phyloP scores from a whole-genome alignment of 805 yeast genomes.

The Schwanniomyces vanrijiae region DNA sequence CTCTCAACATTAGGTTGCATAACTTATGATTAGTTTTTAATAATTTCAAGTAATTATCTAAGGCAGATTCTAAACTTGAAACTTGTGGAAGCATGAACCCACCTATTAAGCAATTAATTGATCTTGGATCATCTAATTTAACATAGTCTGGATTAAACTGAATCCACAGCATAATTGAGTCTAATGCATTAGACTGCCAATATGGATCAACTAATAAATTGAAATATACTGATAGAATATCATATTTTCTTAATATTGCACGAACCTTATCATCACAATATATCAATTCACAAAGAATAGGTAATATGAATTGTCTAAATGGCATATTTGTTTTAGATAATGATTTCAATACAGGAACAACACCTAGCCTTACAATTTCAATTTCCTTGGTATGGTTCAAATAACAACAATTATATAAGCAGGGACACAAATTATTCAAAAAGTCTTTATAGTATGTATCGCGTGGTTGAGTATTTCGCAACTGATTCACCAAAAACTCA shows the following conservation, averaged over 20 bases:
- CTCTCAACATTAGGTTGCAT: conserved; percentile 23
- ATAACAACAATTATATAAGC: conserved; percentile 52
- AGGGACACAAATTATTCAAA: conserved; percentile 46
- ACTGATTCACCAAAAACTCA: conserved; percentile 39
- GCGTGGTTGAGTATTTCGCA: conserved; percentile 27
- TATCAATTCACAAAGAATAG: conserved; percentile 53
- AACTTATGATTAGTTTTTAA: conserved; percentile 20
- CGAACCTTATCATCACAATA: conserved; percentile 43
- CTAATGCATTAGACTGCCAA: conserved; percentile 59
- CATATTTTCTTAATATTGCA: conserved; percentile 31
- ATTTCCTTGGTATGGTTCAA: conserved; percentile 45
- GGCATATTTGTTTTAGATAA: conserved; percentile 41
- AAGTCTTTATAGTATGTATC: conserved; percentile 35
- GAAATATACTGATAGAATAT: conserved; percentile 39
- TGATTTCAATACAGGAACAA: conserved; percentile 43
- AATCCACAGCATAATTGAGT: conserved; percentile 45
- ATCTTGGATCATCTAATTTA: conserved; percentile 22
- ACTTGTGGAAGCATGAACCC: conserved; percentile 42
- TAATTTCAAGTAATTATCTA: conserved; percentile 41
- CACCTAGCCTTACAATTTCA: conserved; percentile 47
- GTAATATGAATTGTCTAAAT: conserved; percentile 52
- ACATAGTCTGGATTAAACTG: conserved; percentile 24
- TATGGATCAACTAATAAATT: conserved; percentile 48
- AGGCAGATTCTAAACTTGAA: conserved; percentile 43
- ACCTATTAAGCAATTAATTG: conserved; percentile 29